A percentile compares a stretch with the other conserved stretches of the same genome.
Conservation (phyloP, 169 alveolate species). For the Plasmodium gonderi region DNA sequence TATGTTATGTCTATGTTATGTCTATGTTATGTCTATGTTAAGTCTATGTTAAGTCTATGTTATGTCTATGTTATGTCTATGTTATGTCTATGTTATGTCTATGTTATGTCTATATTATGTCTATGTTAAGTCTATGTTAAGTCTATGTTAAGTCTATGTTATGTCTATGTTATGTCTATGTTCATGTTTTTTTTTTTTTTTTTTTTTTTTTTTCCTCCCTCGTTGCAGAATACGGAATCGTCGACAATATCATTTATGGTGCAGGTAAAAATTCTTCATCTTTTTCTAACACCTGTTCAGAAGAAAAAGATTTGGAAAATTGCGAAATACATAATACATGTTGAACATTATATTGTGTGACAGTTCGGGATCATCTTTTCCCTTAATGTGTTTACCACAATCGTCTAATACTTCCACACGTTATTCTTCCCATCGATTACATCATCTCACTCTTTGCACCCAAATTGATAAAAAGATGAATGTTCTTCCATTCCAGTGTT, state of each 20-base stretch:
- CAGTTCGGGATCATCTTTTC: not conserved
- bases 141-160: too few species aligned
- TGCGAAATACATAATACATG: not conserved
- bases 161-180: not conserved
- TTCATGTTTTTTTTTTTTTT: not conserved
- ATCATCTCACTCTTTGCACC: not conserved
- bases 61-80: too few species aligned
- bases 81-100: too few species aligned
- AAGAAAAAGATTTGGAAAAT: not conserved
- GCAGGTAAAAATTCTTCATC: slow-evolving; percentile 29
- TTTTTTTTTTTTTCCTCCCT: not conserved
- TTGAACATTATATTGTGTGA: not conserved
- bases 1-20: too few species aligned
- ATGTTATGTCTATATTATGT: too few species aligned
- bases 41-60: too few species aligned
- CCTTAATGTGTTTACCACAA: not conserved
- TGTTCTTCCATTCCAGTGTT: too few species aligned
- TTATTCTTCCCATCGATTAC: not conserved
- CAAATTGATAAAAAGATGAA: not conserved
- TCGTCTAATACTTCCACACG: not conserved
- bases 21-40: too few species aligned
- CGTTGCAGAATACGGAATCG: slow-evolving; percentile 29
- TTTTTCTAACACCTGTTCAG: not conserved
- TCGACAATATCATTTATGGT: slow-evolving; percentile 50
- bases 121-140: too few species aligned